Base-by-base conservation (phyloP, 768 basidiomycete genomes). In the Mycena kentingensis region DNA sequence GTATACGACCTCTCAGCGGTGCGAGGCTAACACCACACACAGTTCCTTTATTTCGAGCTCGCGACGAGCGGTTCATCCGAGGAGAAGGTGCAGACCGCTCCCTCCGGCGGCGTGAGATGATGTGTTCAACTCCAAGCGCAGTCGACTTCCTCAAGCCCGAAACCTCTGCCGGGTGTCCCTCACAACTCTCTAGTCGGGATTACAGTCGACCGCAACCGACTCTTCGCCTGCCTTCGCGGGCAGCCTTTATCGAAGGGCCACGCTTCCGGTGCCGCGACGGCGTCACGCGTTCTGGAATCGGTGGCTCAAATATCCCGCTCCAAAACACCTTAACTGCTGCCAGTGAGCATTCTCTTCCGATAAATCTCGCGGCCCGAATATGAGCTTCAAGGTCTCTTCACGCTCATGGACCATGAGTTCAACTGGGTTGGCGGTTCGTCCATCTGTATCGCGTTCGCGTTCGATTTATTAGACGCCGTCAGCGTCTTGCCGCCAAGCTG, bases 341-440 rank as follows among this genome's bases (percentile, higher is more conserved):
- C n/a, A n/a, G n/a, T n/a, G n/a, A 55, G 59, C 56, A 4, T 57
- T 60, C 24, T 57, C 55, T 3, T 52, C 51, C 24, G 59, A 60
- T 29, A 60, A 60, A 24, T 57, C 53, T 19, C 41, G 43, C 59
- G 59, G 18, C 25, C 37, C 7, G 47, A 45, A 13, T 46, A 60
- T 12, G 59, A 60, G 29, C 47, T 51, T 19, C 51, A 57, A 2
- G 59, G 59, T 13, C 52, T 60, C 22, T 60, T 60, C 21, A 48
- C 44, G 1, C 29, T 60, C 43, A 46, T 60, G 48, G 48, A 48
- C 10, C 51, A 51, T 16, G 55, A 53, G 31, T 60, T 60, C 48
- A 52, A 52, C 22, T 50, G 49, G 35, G 44, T 60, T 3, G 59
- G 55, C 15, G 55, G 18, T 43, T 57, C 5, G 50, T 60, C 11